Evolutionary conservation across 2,329 filamentous ascomycete genomes (phyloP).

Genomic region (Aspergillus ibericus): DNA sequence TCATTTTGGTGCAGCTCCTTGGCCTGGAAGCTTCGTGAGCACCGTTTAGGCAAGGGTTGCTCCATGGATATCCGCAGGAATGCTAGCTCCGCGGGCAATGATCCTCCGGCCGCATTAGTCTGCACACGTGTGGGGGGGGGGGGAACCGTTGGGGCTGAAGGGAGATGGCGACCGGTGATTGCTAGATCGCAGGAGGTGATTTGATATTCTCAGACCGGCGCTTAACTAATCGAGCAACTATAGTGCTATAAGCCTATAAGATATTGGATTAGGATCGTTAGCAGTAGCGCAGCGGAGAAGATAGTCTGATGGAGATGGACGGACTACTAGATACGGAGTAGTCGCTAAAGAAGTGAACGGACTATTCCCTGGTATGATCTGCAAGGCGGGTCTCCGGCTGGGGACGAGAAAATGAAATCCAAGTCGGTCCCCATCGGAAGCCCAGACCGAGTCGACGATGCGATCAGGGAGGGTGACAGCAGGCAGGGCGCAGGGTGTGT

Average conservation of each 20-base stretch:
- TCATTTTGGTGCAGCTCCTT: neutral
- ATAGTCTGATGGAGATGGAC: neutral
- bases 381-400: slow-evolving; percentile 2
- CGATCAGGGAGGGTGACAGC: neutral
- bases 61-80: neutral
- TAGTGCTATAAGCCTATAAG: neutral
- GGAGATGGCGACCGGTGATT: neutral
- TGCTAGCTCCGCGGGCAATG: neutral
- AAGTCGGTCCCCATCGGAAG: neutral
- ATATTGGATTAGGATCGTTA: neutral
- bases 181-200: neutral
- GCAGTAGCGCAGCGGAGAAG: neutral
- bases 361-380: slow-evolving; percentile 1
- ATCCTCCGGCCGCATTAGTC: slow-evolving; percentile 1
- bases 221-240: neutral
- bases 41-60: neutral
- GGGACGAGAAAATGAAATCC: neutral
- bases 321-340: too few species aligned
- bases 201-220: neutral
- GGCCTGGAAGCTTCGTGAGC: neutral
- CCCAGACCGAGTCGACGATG: neutral
- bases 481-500: neutral
- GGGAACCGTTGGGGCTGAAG: neutral
- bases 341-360: neutral
- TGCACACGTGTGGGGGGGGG: neutral